Percentiles rank a stretch among this genome's conserved stretches.
Evolutionary conservation across 345 rosid genomes (phyloP).

Genomic region (Alliaria petiolata): DNA sequence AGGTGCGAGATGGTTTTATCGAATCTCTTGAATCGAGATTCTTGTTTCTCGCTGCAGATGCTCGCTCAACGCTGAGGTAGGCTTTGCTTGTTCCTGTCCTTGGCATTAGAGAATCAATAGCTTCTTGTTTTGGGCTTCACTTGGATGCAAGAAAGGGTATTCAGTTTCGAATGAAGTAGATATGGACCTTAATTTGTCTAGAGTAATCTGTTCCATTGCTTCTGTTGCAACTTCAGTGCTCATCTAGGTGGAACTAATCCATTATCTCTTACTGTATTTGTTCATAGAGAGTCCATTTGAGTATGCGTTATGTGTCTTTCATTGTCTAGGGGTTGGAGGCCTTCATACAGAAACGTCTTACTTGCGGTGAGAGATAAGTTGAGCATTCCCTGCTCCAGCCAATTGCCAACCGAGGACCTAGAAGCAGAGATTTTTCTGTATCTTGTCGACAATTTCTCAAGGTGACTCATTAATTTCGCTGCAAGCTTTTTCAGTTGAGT

Average conservation of each 20-base stretch:
- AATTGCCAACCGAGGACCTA: constrained; percentile 70
- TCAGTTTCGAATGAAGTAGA: background rate
- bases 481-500: too few relatives aligned
- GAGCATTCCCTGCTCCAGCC: constrained; percentile 73
- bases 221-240: too few relatives aligned
- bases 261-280: background rate
- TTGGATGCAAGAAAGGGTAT: background rate
- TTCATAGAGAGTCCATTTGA: background rate
- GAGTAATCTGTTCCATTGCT: background rate
- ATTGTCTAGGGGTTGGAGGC: constrained; percentile 78
- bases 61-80: constrained; percentile 81
- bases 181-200: too few relatives aligned
- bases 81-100: background rate
- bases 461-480: constrained; percentile 36
- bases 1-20: constrained; percentile 60
- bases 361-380: constrained; percentile 72
- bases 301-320: background rate
- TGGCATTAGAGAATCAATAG: background rate
- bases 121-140: background rate
- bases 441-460: constrained; percentile 55
- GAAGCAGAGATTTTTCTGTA: constrained; percentile 90
- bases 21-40: constrained; percentile 75
- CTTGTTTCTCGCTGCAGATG: constrained; percentile 93
- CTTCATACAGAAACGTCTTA: constrained; percentile 72
- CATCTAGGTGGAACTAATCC: too few relatives aligned